phyloP scores from a whole-genome alignment of 2,329 filamentous ascomycete genomes.

The Pleomassaria siparia region DNA sequence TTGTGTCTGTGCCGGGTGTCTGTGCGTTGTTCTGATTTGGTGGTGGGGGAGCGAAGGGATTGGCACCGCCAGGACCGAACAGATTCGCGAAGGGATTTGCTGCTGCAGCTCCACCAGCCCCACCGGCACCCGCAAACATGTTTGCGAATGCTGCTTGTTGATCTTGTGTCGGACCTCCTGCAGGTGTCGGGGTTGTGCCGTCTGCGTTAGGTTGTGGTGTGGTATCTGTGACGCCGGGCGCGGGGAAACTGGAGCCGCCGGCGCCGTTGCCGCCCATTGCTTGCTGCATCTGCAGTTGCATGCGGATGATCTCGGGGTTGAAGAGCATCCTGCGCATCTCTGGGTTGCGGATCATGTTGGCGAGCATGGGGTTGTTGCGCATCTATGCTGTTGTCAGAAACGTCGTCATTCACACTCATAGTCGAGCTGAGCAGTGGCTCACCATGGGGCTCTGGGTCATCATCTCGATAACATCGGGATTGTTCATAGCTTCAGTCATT shows the following conservation, averaged over 20 bases:
- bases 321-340: conserved; percentile 91
- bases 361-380: conserved; percentile 82
- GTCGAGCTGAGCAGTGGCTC: neutral
- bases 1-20: neutral
- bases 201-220: conserved; percentile 56
- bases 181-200: conserved; percentile 42
- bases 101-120: conserved; percentile 25
- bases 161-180: conserved; percentile 31
- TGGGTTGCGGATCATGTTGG: conserved; percentile 84
- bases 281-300: conserved; percentile 80
- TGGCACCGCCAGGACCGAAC: conserved; percentile 46
- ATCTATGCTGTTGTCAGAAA: conserved; percentile 51
- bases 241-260: conserved; percentile 69
- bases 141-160: conserved; percentile 52
- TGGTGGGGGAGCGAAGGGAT: conserved; percentile 37
- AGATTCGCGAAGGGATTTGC: conserved; percentile 64
- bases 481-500: conserved; percentile 93
- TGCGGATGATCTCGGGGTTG: conserved; percentile 79
- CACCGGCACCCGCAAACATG: conserved; percentile 40
- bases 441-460: conserved; percentile 61
- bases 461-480: conserved; percentile 91
- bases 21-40: conserved; percentile 19
- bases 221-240: conserved; percentile 87
- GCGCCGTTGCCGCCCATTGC: conserved; percentile 55
- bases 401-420: neutral